These are phyloP conservation scores for Fusarium tuaranense DNA, from an alignment of 2,329 filamentous ascomycete genomes.

Conservation along the genomic window DNA sequence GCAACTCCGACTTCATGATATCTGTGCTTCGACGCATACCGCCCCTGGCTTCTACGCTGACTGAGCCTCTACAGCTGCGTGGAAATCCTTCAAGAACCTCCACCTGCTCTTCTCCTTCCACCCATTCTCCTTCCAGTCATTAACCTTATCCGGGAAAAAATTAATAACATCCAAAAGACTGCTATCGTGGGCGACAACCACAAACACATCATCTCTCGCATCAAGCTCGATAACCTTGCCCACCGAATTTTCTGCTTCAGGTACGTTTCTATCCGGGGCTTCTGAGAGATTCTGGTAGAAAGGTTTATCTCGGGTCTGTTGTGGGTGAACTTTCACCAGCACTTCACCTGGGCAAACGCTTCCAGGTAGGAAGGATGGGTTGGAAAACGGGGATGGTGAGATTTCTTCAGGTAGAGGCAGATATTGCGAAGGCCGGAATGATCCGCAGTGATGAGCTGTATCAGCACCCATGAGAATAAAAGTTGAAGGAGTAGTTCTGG, in stretches of 20 bases:
- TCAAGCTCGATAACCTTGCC: not conserved
- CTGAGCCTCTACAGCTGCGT: not conserved
- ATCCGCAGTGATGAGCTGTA: not conserved
- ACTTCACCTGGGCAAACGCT: constrained; percentile 4
- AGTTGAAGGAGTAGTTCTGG: constrained; percentile 13
- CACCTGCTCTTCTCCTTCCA: constrained; percentile 7
- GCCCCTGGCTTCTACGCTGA: not conserved
- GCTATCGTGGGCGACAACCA: constrained; percentile 8
- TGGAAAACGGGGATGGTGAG: constrained; percentile 4
- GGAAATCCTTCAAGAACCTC: constrained; percentile 7
- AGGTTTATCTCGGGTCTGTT: not conserved
- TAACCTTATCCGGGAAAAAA: constrained; percentile 6
- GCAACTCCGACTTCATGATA: not conserved
- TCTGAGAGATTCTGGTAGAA: not conserved
- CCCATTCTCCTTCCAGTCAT: constrained; percentile 6
- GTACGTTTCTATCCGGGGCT: not conserved
- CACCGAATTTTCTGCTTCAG: constrained; percentile 1
- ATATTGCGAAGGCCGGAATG: not conserved
- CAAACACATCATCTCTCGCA: constrained; percentile 4
- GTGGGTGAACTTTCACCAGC: not conserved
- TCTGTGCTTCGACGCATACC: no score
- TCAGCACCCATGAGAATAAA: constrained; percentile 10
- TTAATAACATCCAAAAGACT: constrained; percentile 1
- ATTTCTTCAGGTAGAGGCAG: not conserved
- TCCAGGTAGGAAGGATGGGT: not conserved